phyloP scores from a whole-genome alignment of 1,284 basidiomycete species.

The Marasmius fiardii region DNA sequence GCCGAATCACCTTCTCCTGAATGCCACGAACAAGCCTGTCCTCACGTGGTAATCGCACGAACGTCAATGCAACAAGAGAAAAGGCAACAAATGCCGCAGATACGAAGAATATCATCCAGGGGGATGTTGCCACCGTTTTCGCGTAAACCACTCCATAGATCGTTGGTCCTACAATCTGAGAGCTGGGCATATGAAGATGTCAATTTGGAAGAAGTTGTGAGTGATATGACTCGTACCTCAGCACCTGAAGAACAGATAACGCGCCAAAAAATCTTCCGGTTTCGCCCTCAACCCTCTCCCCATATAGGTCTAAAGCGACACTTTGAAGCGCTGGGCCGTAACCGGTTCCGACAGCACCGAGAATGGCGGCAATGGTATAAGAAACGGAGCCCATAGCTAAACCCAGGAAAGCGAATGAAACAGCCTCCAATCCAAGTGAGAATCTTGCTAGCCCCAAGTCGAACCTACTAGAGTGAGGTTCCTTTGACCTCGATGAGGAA shows the following conservation, averaged over 20 bases:
- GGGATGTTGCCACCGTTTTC: constrained; percentile 56
- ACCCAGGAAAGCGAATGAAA: constrained; percentile 50
- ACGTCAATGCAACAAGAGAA: constrained; percentile 39
- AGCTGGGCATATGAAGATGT: constrained; percentile 29
- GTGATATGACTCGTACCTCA: constrained; percentile 52
- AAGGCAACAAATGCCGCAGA: constrained; percentile 32
- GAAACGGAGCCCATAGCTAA: constrained; percentile 35
- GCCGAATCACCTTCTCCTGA: background rate
- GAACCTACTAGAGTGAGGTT: constrained; percentile 44
- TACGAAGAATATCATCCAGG: constrained; percentile 54
- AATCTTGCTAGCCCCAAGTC: constrained; percentile 60
- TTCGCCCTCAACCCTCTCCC: constrained; percentile 41
- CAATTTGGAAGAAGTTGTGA: background rate
- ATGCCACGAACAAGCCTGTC: no score
- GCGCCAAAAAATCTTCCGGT: constrained; percentile 69
- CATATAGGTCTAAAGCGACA: constrained; percentile 62
- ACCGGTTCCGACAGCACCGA: constrained; percentile 53
- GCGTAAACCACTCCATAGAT: constrained; percentile 60
- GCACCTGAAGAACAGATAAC: constrained; percentile 62
- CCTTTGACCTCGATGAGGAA: constrained; percentile 14
- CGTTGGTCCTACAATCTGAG: constrained; percentile 55
- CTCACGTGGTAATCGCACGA: constrained; percentile 50
- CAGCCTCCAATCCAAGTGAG: constrained; percentile 57
- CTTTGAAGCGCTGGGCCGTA: constrained; percentile 65
- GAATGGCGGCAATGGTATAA: constrained; percentile 46